Evolutionary conservation across 495 filamentous ascomycete species (phyloP), one percentile per base, ranked within the genome.

Genomic region (Penicillium steckii): DNA sequence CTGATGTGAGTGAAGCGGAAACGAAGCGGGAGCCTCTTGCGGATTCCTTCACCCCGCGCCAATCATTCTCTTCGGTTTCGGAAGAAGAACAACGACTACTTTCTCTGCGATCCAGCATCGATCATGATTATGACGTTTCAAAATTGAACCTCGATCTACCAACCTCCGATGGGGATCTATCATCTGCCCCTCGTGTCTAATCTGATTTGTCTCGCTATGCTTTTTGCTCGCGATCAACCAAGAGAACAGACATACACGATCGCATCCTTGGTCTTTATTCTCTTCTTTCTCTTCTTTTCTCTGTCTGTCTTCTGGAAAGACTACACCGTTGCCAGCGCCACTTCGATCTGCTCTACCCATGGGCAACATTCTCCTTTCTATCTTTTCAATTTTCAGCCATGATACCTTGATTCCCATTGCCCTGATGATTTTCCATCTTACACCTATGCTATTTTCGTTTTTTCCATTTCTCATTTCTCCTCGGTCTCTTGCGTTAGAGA

Each of bases 51-150:
- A 41, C 8, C 19, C 38, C 38, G 9, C 38, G 38, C 19, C 12
- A 8, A 10, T 41, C 38, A 10, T 22, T 41, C 46, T 65, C 63
- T 35, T 46, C 60, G 5, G 53, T 57, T 9, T 66, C 48, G 8
- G 50, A 75, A 29, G 72, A 75, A 50, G 70, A 70, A 55, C 69
- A 67, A 47, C 65, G 72, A 44, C 48, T 75, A 44, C 70, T 75
- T 12, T 75, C 72, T 46, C 62, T 71, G 21, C 72, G 70, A 23
- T 73, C 72, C 23, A 73, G 72, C 53, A 55, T 73, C 32, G 72
- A 75, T 44, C 54, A 65, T 21, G 70, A 75, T 9, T 64, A 66
- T 26, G 69, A 71, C 42, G 48, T 64, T 7, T 54, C 63, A 8
- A 60, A 67, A 19, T 48, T 69, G 52, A 48, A 64, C 40, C 49